A percentile compares a stretch with the other conserved stretches of the same genome.
phyloP scores from a whole-genome alignment of 2,329 filamentous ascomycete species.

The Aspergillus sp. region DNA sequence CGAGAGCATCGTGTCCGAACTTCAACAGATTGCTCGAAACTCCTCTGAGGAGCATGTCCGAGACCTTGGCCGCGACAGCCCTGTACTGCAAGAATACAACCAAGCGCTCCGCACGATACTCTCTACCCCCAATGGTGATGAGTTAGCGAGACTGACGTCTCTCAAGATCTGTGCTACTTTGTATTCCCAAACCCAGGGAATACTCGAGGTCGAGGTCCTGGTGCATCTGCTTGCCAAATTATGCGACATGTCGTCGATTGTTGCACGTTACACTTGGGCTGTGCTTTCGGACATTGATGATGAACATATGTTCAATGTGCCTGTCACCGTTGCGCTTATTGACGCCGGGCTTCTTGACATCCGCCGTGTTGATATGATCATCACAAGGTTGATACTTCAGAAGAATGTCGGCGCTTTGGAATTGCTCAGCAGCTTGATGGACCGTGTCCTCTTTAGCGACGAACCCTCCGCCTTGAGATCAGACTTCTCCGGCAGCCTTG shows the following conservation, averaged over 20 bases:
- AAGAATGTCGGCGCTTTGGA: slow-evolving; percentile 65
- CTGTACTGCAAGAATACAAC: slow-evolving; percentile 51
- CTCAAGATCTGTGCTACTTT: slow-evolving; percentile 50
- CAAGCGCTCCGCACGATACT: slow-evolving; percentile 49
- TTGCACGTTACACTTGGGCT: slow-evolving; percentile 45
- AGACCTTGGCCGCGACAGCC: slow-evolving; percentile 47
- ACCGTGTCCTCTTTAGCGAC: slow-evolving; percentile 69
- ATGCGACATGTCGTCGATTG: slow-evolving; percentile 52
- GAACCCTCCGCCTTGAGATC: slow-evolving; percentile 70
- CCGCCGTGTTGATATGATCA: slow-evolving; percentile 59
- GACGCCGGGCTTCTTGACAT: slow-evolving; percentile 54
- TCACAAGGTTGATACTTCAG: slow-evolving; percentile 63
- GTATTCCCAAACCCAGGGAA: slow-evolving; percentile 47
- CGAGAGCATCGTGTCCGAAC: slow-evolving; percentile 47
- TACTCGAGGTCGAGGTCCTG: slow-evolving; percentile 56
- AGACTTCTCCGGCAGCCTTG: slow-evolving; percentile 76
- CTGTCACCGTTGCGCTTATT: slow-evolving; percentile 53
- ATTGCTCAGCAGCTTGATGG: slow-evolving; percentile 71
- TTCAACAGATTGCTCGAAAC: slow-evolving; percentile 49
- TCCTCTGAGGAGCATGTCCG: slow-evolving; percentile 51
- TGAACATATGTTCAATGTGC: slow-evolving; percentile 54
- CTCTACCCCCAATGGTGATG: slow-evolving; percentile 48
- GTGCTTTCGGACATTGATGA: slow-evolving; percentile 47
- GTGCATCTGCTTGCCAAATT: slow-evolving; percentile 53
- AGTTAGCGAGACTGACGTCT: slow-evolving; percentile 48